Percentiles rank a stretch among this genome's conserved stretches.
Evolutionary conservation across 306 rosid genomes (phyloP).

Genomic region (Fragaria ananassa): DNA sequence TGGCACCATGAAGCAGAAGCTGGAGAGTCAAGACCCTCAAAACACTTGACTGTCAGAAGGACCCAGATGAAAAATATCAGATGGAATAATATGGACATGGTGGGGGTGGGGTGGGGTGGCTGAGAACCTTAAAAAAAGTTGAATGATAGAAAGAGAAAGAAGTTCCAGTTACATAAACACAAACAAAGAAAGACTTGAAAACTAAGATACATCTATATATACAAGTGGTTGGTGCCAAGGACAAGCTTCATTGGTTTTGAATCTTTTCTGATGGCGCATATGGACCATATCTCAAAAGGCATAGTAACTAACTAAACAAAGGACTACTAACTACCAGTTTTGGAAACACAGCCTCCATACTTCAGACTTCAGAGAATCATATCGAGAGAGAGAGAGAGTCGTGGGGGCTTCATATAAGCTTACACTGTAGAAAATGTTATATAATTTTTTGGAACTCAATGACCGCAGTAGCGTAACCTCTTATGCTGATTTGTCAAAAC

Average conservation of each 20-base stretch:
- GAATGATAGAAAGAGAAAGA: background rate
- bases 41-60: conserved; percentile 32
- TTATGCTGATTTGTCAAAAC: conserved; percentile 23
- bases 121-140: conserved; percentile 11
- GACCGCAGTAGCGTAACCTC: background rate
- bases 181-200: conserved; percentile 22
- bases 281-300: conserved; percentile 33
- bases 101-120: conserved; percentile 24
- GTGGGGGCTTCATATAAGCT: no score
- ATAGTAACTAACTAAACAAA: conserved; percentile 17
- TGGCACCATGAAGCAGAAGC: conserved; percentile 46
- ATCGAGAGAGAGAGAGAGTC: no score
- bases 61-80: conserved; percentile 46
- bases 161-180: conserved; percentile 14
- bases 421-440: no score
- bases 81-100: conserved; percentile 56
- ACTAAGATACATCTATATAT: conserved; percentile 1
- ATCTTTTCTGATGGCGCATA: conserved; percentile 32
- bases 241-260: conserved; percentile 20
- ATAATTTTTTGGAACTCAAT: no score
- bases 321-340: conserved; percentile 19
- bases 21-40: conserved; percentile 27
- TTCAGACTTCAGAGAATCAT: no score
- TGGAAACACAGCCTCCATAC: conserved; percentile 2
- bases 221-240: conserved; percentile 17